Conservation (phyloP, 495 filamentous ascomycete genomes). For the Penicillium paxilli region DNA sequence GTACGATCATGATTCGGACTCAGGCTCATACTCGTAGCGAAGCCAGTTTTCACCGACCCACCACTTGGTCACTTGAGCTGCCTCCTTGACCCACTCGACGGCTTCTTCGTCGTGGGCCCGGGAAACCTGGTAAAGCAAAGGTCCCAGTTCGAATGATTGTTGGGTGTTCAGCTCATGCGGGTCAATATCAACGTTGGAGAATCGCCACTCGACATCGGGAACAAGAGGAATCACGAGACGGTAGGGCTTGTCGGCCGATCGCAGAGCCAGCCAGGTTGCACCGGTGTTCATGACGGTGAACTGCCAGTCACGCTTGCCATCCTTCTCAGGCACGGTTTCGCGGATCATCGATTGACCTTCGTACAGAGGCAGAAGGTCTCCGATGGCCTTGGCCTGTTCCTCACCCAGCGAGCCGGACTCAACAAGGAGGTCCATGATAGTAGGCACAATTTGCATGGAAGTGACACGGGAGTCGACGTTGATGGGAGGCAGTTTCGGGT, state of each 20-base stretch:
- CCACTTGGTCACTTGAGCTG: constrained; percentile 38
- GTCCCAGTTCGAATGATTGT: constrained; percentile 25
- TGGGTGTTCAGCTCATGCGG: constrained; percentile 31
- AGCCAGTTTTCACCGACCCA: constrained; percentile 36
- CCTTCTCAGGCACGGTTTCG: constrained; percentile 17
- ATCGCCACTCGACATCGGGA: constrained; percentile 36
- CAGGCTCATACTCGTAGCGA: constrained; percentile 31
- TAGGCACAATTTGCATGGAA: constrained; percentile 41
- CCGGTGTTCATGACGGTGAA: constrained; percentile 47
- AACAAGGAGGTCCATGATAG: constrained; percentile 40
- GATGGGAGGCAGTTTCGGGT: constrained; percentile 38
- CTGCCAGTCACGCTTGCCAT: constrained; percentile 34
- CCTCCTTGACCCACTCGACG: constrained; percentile 39
- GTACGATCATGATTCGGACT: constrained; percentile 7
- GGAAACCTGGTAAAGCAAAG: constrained; percentile 22
- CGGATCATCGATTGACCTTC: constrained; percentile 48
- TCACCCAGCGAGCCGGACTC: constrained; percentile 35
- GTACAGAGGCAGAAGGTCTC: constrained; percentile 40
- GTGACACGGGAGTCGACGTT: constrained; percentile 33
- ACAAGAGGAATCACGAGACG: constrained; percentile 40
- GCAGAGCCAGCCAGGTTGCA: constrained; percentile 31
- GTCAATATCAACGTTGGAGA: constrained; percentile 36
- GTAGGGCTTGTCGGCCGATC: constrained; percentile 31
- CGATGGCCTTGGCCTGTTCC: constrained; percentile 21
- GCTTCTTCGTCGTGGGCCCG: constrained; percentile 31